These are phyloP conservation scores for Gryganskiella cystojenkinii DNA, from an alignment of 192 early-diverging fungal species.

Conservation along the genomic window DNA sequence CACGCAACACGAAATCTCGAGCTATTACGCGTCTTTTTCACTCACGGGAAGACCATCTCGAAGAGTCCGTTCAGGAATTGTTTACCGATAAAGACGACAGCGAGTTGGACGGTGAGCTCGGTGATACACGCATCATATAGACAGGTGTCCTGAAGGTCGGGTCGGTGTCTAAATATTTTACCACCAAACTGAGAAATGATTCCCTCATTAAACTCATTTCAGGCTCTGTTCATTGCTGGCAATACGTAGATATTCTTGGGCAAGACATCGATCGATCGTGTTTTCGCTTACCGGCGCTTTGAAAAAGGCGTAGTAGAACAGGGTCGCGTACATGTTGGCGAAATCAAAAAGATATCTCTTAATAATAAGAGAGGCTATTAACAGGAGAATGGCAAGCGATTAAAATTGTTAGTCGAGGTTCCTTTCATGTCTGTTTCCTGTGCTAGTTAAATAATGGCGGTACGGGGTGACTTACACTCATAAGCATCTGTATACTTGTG, in stretches of 20 bases:
- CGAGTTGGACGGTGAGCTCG: conserved; percentile 66
- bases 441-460: background rate
- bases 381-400: background rate
- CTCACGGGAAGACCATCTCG: conserved; percentile 61
- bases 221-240: no score
- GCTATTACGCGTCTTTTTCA: no score
- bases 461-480: conserved; percentile 45
- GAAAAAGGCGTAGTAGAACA: conserved; percentile 69
- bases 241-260: no score
- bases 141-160: conserved; percentile 32
- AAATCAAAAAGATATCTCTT: conserved; percentile 70
- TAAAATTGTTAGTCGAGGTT: background rate
- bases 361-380: conserved; percentile 57
- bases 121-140: conserved; percentile 57
- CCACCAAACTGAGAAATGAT: conserved; percentile 9
- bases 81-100: conserved; percentile 68
- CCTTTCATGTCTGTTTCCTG: background rate
- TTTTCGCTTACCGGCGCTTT: conserved; percentile 52
- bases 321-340: conserved; percentile 65
- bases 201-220: no score
- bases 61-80: conserved; percentile 60
- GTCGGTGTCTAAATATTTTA: conserved; percentile 12
- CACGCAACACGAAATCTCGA: no score
- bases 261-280: no score
- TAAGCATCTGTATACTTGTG: conserved; percentile 54